Base-by-base conservation (phyloP, 176 grass and related monocot genomes). In the Oryza nivara region DNA sequence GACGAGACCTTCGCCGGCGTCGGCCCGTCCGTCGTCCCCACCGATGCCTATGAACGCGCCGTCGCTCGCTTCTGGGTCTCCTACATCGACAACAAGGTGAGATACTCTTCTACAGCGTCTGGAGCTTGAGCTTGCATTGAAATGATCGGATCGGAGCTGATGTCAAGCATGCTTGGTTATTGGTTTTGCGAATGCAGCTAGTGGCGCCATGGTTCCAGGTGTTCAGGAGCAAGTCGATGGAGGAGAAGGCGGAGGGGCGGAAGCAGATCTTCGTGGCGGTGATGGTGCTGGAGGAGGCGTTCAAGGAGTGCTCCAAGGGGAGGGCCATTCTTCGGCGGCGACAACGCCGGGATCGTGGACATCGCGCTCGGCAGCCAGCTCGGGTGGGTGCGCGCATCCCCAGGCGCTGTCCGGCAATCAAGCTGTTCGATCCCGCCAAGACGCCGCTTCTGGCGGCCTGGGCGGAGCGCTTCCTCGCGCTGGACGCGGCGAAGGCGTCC, bases 61-160 rank as follows among this genome's bases (percentile, higher is more conserved):
- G 52, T 76, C 17, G 83, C 88, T 43, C 82, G 88, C 16, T 95
- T 95, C 72, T 95, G 88, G 93, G 80, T 86, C 9, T 76, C 82
- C 68, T 92, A 52, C 82, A 80, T 90, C 35, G 90, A 95, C 46
- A 88, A 90, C 19, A 95, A 95, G 93, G 93, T 88, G 58, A 19
- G 19, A 23, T 9, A 23, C 9, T 10, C 32, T 34, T 34, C 3
- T 3, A 58, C 58, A 1, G 11, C 56, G 17, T 32, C 15, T 36
- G 35, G 11, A 13, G 14, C 6, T 20, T 1, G 12, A 14, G 1
- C 43, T 44, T 44, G 20, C 17, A n/a, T 63, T n/a, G 19, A 63
- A 63, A 22, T 63, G 58, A 11, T 63, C n/a, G 1, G n/a, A 11
- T 63, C 58, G 1, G 3, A 60, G 20, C 56, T 60, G 16, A 22